phyloP scores from a whole-genome alignment of 305 asterid genomes.

The Plantago lanceolata region DNA sequence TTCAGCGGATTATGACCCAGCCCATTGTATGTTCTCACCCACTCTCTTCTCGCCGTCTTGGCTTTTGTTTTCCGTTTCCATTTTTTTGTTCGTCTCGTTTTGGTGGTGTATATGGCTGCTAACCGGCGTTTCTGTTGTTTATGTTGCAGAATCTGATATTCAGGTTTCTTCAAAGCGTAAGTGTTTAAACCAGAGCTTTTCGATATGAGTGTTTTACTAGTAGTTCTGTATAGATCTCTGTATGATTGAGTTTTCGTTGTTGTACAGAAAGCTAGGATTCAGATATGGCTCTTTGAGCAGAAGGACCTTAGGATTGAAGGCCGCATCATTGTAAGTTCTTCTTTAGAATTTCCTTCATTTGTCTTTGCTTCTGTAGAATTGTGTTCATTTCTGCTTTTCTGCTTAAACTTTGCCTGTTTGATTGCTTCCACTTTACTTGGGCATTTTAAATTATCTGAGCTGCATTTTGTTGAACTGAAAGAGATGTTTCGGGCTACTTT shows the following conservation, averaged over 20 bases:
- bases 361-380: not conserved
- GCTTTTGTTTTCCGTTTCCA: not conserved
- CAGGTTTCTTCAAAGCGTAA: constrained; percentile 67
- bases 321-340: constrained; percentile 45
- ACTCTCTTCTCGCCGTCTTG: not conserved
- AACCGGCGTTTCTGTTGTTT: not conserved
- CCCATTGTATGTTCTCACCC: constrained; percentile 36
- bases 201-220: not conserved
- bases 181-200: constrained; percentile 8
- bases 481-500: too few relatives aligned
- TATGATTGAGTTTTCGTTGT: constrained; percentile 16
- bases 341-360: not conserved
- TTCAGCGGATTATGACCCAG: constrained; percentile 65
- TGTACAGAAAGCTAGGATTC: constrained; percentile 61
- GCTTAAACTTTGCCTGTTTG: not conserved
- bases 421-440: too few relatives aligned
- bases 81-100: not conserved
- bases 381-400: too few relatives aligned
- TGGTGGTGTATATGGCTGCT: not conserved
- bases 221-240: not conserved
- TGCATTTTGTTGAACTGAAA: too few relatives aligned
- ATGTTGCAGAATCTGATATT: constrained; percentile 54
- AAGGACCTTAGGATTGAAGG: constrained; percentile 69
- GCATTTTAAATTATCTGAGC: too few relatives aligned
- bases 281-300: constrained; percentile 73